Conservation (phyloP, 2,329 filamentous ascomycete genomes). For the Fusarium clavum region DNA sequence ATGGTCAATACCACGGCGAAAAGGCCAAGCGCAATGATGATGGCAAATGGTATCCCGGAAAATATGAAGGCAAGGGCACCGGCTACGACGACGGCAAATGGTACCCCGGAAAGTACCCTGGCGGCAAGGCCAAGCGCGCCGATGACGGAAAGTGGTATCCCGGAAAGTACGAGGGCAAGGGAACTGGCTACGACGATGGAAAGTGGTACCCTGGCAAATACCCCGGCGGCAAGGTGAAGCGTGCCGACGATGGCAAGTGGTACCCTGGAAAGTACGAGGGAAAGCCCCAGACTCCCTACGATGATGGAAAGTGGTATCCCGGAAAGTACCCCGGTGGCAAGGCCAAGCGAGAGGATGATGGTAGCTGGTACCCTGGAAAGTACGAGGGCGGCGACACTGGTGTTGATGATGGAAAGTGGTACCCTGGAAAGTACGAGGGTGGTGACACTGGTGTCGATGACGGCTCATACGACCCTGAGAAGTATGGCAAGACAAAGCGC, state of each 20-base stretch:
- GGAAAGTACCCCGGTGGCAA: slow-evolving; percentile 30
- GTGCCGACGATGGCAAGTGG: background rate
- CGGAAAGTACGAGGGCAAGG: slow-evolving; percentile 3
- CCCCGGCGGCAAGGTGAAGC: slow-evolving; percentile 11
- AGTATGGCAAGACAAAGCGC: slow-evolving; percentile 9
- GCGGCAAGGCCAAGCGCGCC: background rate
- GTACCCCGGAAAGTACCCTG: slow-evolving; percentile 23
- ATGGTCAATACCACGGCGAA: slow-evolving; percentile 19
- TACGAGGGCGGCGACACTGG: slow-evolving; percentile 15
- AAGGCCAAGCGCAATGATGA: background rate
- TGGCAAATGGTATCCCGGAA: slow-evolving; percentile 8
- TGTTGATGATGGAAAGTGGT: slow-evolving; percentile 1
- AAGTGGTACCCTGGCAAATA: slow-evolving; percentile 24
- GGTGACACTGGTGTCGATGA: background rate
- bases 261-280: slow-evolving; percentile 25
- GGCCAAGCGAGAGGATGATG: slow-evolving; percentile 17
- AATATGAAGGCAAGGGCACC: slow-evolving; percentile 1
- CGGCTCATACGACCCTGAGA: slow-evolving; percentile 4
- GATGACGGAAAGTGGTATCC: background rate
- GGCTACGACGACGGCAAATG: background rate
- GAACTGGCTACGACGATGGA: background rate
- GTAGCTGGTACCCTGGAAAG: slow-evolving; percentile 19
- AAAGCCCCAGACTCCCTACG: background rate
- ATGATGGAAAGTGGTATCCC: slow-evolving; percentile 27
- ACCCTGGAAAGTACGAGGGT: slow-evolving; percentile 5